Evolutionary conservation across 768 basidiomycete species (phyloP).

Genomic region (Kwoniella bestiolae): DNA sequence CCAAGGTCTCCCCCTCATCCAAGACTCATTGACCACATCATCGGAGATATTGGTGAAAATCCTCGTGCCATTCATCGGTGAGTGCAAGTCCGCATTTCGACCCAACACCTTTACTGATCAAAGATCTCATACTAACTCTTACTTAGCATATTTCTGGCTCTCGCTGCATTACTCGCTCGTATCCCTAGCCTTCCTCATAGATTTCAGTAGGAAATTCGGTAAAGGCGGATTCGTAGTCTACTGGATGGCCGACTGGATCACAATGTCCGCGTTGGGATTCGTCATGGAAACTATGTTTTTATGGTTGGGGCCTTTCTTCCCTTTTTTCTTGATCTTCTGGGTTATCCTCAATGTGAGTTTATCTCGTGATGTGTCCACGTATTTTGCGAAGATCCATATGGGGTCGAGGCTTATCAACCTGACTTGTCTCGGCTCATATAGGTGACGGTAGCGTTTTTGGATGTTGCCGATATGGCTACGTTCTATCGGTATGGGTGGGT

Average conservation of each 20-base stretch:
- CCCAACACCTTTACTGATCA: neutral
- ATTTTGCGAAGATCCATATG: too few relatives aligned
- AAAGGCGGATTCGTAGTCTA: constrained; percentile 54
- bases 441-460: constrained; percentile 53
- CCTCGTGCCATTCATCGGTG: constrained; percentile 39
- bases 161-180: constrained; percentile 54
- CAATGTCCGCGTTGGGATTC: constrained; percentile 46
- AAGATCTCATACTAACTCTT: neutral
- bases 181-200: constrained; percentile 51
- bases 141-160: constrained; percentile 49
- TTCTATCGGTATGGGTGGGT: constrained; percentile 55
- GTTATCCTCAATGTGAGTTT: constrained; percentile 47
- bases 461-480: constrained; percentile 44
- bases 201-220: constrained; percentile 48
- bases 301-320: constrained; percentile 53
- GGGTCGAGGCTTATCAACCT: too few relatives aligned
- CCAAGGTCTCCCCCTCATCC: constrained; percentile 39
- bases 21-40: constrained; percentile 35
- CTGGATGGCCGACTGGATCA: constrained; percentile 52
- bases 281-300: constrained; percentile 54
- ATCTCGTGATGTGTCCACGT: too few relatives aligned
- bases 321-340: constrained; percentile 57
- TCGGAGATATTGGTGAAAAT: constrained; percentile 46
- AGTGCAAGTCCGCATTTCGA: neutral
- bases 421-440: too few relatives aligned